Conservation (phyloP, 148 eudicot genomes). For the Oxyria digyna region DNA sequence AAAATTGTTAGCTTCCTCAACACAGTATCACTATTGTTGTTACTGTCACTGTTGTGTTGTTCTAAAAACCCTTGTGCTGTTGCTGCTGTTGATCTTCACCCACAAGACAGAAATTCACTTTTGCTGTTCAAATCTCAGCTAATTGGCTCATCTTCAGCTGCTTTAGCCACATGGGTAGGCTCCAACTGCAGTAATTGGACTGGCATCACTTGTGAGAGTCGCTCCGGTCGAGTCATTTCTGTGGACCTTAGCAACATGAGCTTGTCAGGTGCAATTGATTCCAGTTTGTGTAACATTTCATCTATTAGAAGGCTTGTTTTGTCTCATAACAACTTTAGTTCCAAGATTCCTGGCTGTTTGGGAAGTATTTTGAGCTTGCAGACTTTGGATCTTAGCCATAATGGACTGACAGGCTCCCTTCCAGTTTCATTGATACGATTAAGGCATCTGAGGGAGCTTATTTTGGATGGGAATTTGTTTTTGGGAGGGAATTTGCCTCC, state of each 20-base stretch:
- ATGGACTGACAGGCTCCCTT: constrained; percentile 38
- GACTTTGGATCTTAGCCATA: constrained; percentile 48
- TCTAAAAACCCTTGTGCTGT: constrained; percentile 22
- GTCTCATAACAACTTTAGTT: constrained; percentile 46
- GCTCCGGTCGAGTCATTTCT: constrained; percentile 46
- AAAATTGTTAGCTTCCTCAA: constrained; percentile 7
- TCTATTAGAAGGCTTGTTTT: constrained; percentile 49
- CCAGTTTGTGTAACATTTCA: constrained; percentile 52
- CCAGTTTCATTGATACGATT: constrained; percentile 35
- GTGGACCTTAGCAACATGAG: constrained; percentile 47
- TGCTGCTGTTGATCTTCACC: constrained; percentile 32
- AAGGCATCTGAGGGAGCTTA: constrained; percentile 31
- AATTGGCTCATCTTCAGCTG: constrained; percentile 30
- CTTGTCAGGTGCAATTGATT: constrained; percentile 50
- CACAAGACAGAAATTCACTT: constrained; percentile 47
- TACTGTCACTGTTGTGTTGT: constrained; percentile 15
- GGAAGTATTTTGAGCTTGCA: constrained; percentile 31
- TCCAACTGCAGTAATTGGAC: constrained; percentile 41
- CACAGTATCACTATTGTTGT: constrained; percentile 12
- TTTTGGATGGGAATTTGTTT: constrained; percentile 28
- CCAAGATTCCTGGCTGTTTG: constrained; percentile 46
- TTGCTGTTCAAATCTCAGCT: constrained; percentile 44
- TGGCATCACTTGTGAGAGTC: constrained; percentile 30
- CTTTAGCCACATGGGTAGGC: constrained; percentile 52
- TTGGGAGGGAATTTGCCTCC: constrained; percentile 43